These are phyloP conservation scores for Thalassiosira mediterranea DNA, from an alignment of 352 stramenopile species.

Conservation along the genomic window DNA sequence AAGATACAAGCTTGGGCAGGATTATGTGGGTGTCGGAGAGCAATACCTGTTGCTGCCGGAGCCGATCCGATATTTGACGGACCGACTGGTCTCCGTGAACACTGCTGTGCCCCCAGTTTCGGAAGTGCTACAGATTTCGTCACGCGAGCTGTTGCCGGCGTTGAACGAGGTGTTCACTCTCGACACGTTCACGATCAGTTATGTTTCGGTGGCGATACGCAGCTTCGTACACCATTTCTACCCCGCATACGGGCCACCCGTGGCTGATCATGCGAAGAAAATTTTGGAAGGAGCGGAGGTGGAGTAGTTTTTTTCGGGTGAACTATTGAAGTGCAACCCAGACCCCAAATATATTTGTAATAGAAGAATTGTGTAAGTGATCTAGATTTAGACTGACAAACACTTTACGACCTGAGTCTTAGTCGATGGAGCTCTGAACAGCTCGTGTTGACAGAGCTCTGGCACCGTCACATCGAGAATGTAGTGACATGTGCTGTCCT, in stretches of 20 bases:
- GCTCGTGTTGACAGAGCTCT: constrained; percentile 72
- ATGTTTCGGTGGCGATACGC: constrained; percentile 77
- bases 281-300: too few relatives aligned
- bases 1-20: constrained; percentile 50
- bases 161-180: constrained; percentile 76
- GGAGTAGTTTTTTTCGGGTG: too few relatives aligned
- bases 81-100: constrained; percentile 77
- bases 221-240: constrained; percentile 86
- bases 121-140: constrained; percentile 64
- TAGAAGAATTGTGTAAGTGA: too few relatives aligned
- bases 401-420: constrained; percentile 83
- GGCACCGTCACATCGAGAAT: constrained; percentile 73
- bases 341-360: too few relatives aligned
- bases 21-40: constrained; percentile 66
- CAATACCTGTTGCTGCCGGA: constrained; percentile 80
- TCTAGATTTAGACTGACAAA: constrained; percentile 65
- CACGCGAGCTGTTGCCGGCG: constrained; percentile 63
- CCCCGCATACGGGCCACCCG: constrained; percentile 70
- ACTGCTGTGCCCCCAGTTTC: constrained; percentile 70
- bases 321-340: too few relatives aligned
- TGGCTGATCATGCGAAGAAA: constrained; percentile 61
- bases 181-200: constrained; percentile 79
- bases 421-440: constrained; percentile 69
- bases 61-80: constrained; percentile 73
- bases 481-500: constrained; percentile 84